Evolutionary conservation across 345 rosid species (phyloP).

Genomic region (Hevea brasiliensis): DNA sequence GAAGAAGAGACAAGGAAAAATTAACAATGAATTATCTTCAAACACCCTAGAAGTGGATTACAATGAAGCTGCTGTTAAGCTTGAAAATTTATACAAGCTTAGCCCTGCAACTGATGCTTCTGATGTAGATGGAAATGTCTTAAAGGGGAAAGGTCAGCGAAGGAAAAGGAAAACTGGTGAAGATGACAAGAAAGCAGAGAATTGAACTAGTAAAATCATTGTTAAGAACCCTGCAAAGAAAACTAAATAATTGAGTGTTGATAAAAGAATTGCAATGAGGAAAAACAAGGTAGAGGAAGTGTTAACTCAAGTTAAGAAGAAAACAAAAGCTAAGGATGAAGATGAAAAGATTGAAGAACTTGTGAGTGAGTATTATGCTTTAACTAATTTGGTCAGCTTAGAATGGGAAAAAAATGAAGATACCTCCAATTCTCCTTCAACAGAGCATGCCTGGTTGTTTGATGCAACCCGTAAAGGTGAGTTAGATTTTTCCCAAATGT

Average conservation of each 20-base stretch:
- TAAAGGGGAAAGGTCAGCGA: conserved; percentile 27
- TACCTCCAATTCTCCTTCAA: conserved; percentile 85
- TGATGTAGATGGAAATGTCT: conserved; percentile 35
- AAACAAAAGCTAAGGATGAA: conserved; percentile 35
- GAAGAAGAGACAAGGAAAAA: conserved; percentile 47
- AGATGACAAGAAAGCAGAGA: conserved; percentile 33
- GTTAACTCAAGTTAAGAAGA: conserved; percentile 18
- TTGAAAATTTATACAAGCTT: conserved; percentile 79
- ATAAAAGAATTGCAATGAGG: conserved; percentile 57
- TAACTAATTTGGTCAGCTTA: conserved; percentile 66
- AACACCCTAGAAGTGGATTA: too few relatives aligned
- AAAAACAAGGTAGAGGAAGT: conserved; percentile 40
- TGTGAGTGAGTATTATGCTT: conserved; percentile 66
- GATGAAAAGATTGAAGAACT: conserved; percentile 71
- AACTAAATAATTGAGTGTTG: conserved; percentile 63
- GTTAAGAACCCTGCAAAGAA: conserved; percentile 53
- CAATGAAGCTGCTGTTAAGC: too few relatives aligned
- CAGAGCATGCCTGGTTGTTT: conserved; percentile 86
- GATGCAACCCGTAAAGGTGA: conserved; percentile 94
- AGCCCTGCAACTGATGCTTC: conserved; percentile 46
- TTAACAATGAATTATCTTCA: too few relatives aligned
- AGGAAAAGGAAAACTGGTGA: conserved; percentile 47
- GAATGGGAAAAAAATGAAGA: conserved; percentile 97
- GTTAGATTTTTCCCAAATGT: neutral
- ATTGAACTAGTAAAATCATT: too few relatives aligned